These are phyloP conservation scores for Hyphopichia homilentoma DNA, from an alignment of 805 yeast species.

Conservation along the genomic window DNA sequence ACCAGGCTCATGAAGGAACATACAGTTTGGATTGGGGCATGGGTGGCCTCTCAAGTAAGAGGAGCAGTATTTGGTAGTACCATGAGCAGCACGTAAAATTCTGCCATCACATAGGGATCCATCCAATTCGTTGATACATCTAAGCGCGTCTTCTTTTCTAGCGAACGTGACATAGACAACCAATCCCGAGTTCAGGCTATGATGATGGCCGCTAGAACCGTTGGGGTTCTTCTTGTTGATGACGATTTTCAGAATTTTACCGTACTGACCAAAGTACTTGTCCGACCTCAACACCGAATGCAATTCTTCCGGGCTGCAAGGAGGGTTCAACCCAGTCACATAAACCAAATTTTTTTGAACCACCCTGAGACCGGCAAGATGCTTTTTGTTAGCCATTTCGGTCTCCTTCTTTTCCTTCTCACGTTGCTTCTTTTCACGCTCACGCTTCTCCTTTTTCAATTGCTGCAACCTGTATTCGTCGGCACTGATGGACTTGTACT, in stretches of 20 bases:
- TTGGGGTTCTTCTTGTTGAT: constrained; percentile 72
- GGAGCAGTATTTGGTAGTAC: constrained; percentile 98
- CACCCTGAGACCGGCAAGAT: constrained; percentile 95
- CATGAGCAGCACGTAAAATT: constrained; percentile 89
- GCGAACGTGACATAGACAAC: constrained; percentile 96
- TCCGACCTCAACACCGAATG: constrained; percentile 81
- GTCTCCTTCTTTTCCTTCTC: constrained; percentile 92
- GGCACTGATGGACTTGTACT: constrained; percentile 74
- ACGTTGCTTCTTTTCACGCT: constrained; percentile 74
- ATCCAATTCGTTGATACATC: constrained; percentile 87
- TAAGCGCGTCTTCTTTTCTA: constrained; percentile 90
- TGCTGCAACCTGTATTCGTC: constrained; percentile 88
- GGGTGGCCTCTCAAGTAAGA: constrained; percentile 91
- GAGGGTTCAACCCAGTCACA: constrained; percentile 91
- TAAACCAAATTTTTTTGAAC: constrained; percentile 96
- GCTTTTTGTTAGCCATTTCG: constrained; percentile 80
- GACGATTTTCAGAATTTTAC: constrained; percentile 90
- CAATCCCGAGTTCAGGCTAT: constrained; percentile 65
- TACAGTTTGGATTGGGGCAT: constrained; percentile 97
- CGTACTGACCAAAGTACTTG: constrained; percentile 97
- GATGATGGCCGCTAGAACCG: constrained; percentile 27
- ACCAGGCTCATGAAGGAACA: constrained; percentile 99
- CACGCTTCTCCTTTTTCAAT: constrained; percentile 73
- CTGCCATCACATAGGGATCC: constrained; percentile 93
- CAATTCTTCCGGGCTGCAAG: constrained; percentile 76